Conservation (phyloP, 768 basidiomycete species). For the Amanita rubescens region DNA sequence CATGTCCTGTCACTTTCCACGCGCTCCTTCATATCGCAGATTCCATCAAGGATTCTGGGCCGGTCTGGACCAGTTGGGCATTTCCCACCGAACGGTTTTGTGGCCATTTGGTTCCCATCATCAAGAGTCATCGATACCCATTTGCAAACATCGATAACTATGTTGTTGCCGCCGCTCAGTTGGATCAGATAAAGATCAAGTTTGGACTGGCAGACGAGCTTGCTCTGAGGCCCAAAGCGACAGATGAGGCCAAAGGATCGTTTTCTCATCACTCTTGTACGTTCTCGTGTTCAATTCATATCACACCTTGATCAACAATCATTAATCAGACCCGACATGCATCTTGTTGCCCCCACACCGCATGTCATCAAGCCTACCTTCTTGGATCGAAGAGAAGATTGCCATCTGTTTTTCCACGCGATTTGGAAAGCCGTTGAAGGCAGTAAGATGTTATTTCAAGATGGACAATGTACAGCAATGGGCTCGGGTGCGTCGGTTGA, state of each 20-base stretch:
- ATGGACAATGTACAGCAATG: constrained; percentile 23
- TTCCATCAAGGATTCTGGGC: constrained; percentile 24
- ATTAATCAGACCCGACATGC: no score
- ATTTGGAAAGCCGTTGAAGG: constrained; percentile 7
- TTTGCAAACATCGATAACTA: constrained; percentile 22
- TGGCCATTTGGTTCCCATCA: constrained; percentile 18
- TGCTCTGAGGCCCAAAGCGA: neutral
- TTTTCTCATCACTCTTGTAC: no score
- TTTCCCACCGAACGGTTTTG: constrained; percentile 34
- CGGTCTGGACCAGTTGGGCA: constrained; percentile 31
- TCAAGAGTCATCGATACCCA: constrained; percentile 24
- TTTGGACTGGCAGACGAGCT: constrained; percentile 15
- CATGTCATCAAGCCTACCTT: no score
- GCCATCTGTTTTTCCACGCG: neutral
- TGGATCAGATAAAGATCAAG: constrained; percentile 22
- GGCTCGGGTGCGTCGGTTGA: constrained; percentile 15
- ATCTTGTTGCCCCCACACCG: no score
- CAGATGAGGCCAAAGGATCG: neutral
- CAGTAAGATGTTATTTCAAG: no score
- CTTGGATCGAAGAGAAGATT: neutral
- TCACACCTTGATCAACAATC: no score
- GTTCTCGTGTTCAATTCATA: no score
- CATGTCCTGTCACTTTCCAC: constrained; percentile 26
- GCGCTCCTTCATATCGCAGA: constrained; percentile 26
- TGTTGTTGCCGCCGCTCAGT: constrained; percentile 21